A percentile compares a stretch with the other conserved stretches of the same genome.
These are phyloP conservation scores for Ogataea corticis DNA, from an alignment of 805 yeast species.

Conservation along the genomic window DNA sequence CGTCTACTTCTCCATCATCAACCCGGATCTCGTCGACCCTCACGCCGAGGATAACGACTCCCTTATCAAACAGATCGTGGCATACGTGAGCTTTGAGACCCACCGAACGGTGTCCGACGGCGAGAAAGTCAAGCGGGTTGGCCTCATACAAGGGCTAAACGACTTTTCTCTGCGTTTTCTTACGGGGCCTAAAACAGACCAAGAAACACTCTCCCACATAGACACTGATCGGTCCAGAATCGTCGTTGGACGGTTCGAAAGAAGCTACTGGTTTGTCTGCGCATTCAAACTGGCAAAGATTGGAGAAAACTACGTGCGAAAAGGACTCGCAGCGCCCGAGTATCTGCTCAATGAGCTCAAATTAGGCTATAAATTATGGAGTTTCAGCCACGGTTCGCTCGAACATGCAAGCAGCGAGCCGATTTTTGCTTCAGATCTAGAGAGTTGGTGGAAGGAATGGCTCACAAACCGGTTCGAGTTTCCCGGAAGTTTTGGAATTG, in stretches of 20 bases:
- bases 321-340: conserved; percentile 36
- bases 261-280: conserved; percentile 35
- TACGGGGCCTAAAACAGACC: not conserved
- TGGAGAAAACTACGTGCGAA: conserved; percentile 17
- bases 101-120: conserved; percentile 18
- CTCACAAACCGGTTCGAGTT: conserved; percentile 30
- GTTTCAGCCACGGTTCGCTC: conserved; percentile 35
- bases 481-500: conserved; percentile 25
- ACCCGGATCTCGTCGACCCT: conserved; percentile 17
- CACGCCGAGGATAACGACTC: conserved; percentile 25
- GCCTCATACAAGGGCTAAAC: conserved; percentile 30
- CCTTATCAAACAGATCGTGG: conserved; percentile 25
- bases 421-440: conserved; percentile 16
- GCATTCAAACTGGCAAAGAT: conserved; percentile 24
- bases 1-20: conserved; percentile 26
- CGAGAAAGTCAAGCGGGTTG: conserved; percentile 26
- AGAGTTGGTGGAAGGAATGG: conserved; percentile 42
- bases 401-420: conserved; percentile 6
- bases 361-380: conserved; percentile 36
- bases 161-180: conserved; percentile 29
- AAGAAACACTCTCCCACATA: conserved; percentile 17
- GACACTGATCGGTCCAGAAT: conserved; percentile 37
- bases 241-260: conserved; percentile 32
- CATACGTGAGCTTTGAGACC: conserved; percentile 24
- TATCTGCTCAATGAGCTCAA: conserved; percentile 31